A percentile compares a stretch with the other conserved stretches of the same genome.
These are phyloP conservation scores for Stropharia rugosoannulata DNA, from an alignment of 768 basidiomycete species.

Conservation along the genomic window DNA sequence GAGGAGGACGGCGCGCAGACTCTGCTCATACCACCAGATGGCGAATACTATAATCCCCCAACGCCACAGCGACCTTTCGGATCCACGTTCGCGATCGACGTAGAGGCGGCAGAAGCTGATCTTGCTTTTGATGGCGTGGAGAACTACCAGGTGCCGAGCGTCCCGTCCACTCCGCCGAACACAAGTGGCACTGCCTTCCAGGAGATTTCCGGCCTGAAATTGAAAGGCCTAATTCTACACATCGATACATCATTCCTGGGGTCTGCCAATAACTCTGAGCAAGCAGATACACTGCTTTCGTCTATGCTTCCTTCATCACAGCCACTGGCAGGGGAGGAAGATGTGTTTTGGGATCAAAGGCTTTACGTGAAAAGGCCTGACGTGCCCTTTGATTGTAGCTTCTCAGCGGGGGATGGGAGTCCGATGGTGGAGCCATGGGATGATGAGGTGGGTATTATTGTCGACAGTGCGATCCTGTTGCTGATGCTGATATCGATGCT, in stretches of 20 bases:
- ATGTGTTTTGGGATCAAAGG: conserved; percentile 15
- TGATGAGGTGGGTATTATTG: conserved; percentile 19
- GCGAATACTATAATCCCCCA: conserved; percentile 15
- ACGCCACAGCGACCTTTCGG: conserved; percentile 10
- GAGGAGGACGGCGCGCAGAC: conserved; percentile 19
- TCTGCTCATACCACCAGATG: conserved; percentile 16
- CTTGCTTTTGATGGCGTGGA: background rate
- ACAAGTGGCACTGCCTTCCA: background rate
- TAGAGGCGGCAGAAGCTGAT: background rate
- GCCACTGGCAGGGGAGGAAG: conserved; percentile 6
- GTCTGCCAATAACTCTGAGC: background rate
- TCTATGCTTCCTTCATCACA: conserved; percentile 14
- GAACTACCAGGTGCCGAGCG: background rate
- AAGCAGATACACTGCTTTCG: conserved; percentile 9
- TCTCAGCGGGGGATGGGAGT: conserved; percentile 17
- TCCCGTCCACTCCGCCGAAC: background rate
- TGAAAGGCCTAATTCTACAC: background rate
- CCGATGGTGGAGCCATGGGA: conserved; percentile 15
- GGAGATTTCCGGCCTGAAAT: background rate
- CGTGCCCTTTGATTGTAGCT: conserved; percentile 17
- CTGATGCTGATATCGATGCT: background rate
- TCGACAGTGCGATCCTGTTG: background rate
- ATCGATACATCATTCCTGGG: background rate
- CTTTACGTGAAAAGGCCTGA: conserved; percentile 13
- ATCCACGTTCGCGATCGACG: conserved; percentile 6